A percentile compares a stretch with the other conserved stretches of the same genome.
These are phyloP conservation scores for Glycyrrhiza uralensis DNA, from an alignment of 306 rosid genomes.

Conservation along the genomic window DNA sequence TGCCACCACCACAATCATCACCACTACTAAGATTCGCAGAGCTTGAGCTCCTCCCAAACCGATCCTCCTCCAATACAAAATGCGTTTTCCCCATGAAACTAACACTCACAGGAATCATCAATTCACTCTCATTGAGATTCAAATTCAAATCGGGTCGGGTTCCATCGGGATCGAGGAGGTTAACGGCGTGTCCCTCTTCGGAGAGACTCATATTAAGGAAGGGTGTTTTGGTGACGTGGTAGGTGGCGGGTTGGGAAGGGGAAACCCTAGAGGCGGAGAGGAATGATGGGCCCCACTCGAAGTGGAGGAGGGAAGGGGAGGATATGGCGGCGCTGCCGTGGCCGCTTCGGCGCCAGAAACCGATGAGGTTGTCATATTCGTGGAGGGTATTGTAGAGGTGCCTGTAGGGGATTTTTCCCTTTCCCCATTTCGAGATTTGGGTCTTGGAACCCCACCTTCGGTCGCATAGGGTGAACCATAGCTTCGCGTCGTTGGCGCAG, in stretches of 20 bases:
- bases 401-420: constrained; percentile 47
- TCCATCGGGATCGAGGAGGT: constrained; percentile 63
- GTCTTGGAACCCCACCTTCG: constrained; percentile 87
- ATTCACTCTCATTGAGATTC: constrained; percentile 19
- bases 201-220: constrained; percentile 64
- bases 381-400: constrained; percentile 61
- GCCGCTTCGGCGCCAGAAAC: constrained; percentile 94
- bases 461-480: constrained; percentile 83
- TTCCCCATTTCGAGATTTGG: constrained; percentile 65
- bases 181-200: constrained; percentile 54
- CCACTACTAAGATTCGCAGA: constrained; percentile 23
- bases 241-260: constrained; percentile 52
- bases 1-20: constrained; percentile 40
- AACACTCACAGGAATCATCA: constrained; percentile 61
- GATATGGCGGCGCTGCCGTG: constrained; percentile 10
- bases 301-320: constrained; percentile 68
- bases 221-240: constrained; percentile 61
- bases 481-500: constrained; percentile 54
- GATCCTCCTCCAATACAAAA: constrained; percentile 74
- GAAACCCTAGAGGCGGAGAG: constrained; percentile 65
- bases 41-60: constrained; percentile 46
- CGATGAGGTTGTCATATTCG: constrained; percentile 72
- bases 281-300: constrained; percentile 81
- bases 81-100: constrained; percentile 78
- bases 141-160: constrained; percentile 35